Conservation (phyloP, 2,329 filamentous ascomycete genomes). For the Aspergillus quadrilineatus region DNA sequence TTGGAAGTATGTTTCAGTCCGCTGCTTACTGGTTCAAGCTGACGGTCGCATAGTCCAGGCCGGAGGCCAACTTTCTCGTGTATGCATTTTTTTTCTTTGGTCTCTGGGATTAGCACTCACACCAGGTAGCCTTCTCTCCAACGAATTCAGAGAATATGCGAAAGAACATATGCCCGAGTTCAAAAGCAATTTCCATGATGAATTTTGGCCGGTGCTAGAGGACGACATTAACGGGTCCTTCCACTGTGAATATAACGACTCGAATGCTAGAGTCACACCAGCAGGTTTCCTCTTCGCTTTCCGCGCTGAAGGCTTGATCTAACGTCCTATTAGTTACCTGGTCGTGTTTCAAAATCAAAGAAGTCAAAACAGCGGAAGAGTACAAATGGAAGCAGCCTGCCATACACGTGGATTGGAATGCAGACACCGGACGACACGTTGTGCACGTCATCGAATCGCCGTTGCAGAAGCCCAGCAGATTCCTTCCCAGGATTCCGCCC, state of each 20-base stretch:
- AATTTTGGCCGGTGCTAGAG: constrained; percentile 14
- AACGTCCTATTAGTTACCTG: constrained; percentile 21
- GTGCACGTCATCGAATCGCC: constrained; percentile 19
- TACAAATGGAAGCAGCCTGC: constrained; percentile 25
- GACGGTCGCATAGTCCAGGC: not conserved
- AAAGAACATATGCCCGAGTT: not conserved
- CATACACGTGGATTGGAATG: constrained; percentile 23
- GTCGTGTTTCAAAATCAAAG: constrained; percentile 28
- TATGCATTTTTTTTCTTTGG: not conserved
- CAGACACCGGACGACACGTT: constrained; percentile 5
- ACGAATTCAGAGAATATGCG: too few relatives aligned
- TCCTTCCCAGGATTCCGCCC: not conserved
- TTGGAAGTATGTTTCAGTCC: not conserved
- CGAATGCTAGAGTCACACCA: not conserved
- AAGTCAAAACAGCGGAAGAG: constrained; percentile 1
- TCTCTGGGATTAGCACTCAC: not conserved
- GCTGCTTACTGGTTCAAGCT: not conserved
- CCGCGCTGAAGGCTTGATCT: not conserved
- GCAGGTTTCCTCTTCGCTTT: not conserved
- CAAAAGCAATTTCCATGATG: constrained; percentile 2
- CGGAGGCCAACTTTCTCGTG: constrained; percentile 1
- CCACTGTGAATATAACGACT: constrained; percentile 16
- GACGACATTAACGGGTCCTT: constrained; percentile 24
- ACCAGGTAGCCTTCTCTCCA: not conserved
- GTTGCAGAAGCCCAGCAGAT: not conserved